Evolutionary conservation across 805 yeast genomes (phyloP), one percentile per base, ranked within the genome.

Genomic region (Kurtzmaniella cleridarum): DNA sequence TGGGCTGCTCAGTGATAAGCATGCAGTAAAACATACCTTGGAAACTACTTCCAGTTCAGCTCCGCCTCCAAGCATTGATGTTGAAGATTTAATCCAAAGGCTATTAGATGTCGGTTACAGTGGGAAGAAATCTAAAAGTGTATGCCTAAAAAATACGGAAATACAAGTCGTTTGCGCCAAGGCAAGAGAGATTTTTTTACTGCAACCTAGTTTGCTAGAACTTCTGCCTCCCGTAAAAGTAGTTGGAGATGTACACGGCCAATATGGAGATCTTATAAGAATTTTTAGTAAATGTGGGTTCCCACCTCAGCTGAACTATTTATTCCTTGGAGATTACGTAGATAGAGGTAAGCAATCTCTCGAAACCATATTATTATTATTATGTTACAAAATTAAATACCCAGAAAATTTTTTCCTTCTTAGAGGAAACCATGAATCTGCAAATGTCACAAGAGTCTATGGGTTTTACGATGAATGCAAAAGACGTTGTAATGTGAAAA

Each of bases 381-480:
- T 93, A 38, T 90, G 97, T 62, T 93, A 88, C 68, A 93, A 93
- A 60, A 90, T 93, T 62, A 91, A 91, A 60, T 91, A 89, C 54
- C 98, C 98, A 0, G 97, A 93, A 55, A 91, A 91, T 64, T 90
- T 93, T 61, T 93, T 91, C 60, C 64, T 93, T 42, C 70, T 93
- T 32, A 71, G 98, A 50, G 98, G 98, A 15, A 93, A 93, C 62
- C 98, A 93, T 64, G 98, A 93, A 66, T 87, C 96, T 62, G 97
- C 98, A 15, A 88, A 87, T 55, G 95, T 93, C 41, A 91, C 98
- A 1, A 78, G 96, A 47, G 96, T 93, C 26, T 93, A 93, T 62
- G 98, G 98, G 2, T 93, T 93, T 56, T 93, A 89, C 59, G 98
- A 93, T 64, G 98, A 93, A 65, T 93, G 98, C 69, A 93, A 93